These are phyloP conservation scores for Dunaliella sp. DNA, from an alignment of 139 green algal species.

Conservation along the genomic window DNA sequence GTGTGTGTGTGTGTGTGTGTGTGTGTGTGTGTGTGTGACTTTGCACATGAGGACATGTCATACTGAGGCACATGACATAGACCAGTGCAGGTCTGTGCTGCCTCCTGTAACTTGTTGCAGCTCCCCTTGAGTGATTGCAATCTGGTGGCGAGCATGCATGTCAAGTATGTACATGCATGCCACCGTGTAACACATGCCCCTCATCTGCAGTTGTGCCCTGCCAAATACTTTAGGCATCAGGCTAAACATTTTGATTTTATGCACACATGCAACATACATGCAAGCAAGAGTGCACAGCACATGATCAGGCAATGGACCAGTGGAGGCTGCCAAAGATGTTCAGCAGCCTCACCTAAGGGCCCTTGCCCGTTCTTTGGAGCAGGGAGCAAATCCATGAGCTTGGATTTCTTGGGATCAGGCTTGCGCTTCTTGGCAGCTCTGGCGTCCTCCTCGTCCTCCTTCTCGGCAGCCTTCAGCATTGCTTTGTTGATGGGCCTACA, in stretches of 20 bases:
- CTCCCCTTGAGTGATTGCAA: no score
- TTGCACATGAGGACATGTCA: neutral
- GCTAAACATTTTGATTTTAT: no score
- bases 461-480: slow-evolving; percentile 28
- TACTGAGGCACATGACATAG: neutral
- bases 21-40: neutral
- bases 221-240: no score
- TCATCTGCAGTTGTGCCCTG: no score
- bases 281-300: neutral
- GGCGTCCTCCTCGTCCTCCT: slow-evolving; percentile 43
- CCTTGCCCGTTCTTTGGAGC: slow-evolving; percentile 47
- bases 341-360: neutral
- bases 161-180: no score
- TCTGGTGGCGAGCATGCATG: no score
- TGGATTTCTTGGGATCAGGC: slow-evolving; percentile 11
- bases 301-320: neutral
- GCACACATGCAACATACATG: no score
- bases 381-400: slow-evolving; percentile 58
- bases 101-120: no score
- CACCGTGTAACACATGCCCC: no score
- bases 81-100: no score
- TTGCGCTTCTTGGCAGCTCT: slow-evolving; percentile 9
- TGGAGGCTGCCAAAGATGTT: neutral
- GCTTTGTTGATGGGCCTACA: slow-evolving; percentile 27
- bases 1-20: neutral